These are phyloP conservation scores for Nakazawaea anatomiae DNA, from an alignment of 805 yeast genomes.

Conservation along the genomic window DNA sequence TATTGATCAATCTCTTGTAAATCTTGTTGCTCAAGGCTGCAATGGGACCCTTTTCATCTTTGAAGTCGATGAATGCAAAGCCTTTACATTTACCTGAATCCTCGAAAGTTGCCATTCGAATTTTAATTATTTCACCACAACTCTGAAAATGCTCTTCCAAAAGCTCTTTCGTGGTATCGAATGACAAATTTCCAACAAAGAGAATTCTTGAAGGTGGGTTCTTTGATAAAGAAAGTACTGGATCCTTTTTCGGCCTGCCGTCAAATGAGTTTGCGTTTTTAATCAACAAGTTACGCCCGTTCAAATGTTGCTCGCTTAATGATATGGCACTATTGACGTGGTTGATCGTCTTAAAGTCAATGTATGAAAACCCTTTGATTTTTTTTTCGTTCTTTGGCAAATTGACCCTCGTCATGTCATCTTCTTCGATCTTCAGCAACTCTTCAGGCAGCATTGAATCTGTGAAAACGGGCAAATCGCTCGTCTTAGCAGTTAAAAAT, in stretches of 20 bases:
- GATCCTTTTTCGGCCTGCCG: conserved; percentile 71
- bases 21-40: conserved; percentile 70
- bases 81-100: conserved; percentile 97
- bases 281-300: conserved; percentile 82
- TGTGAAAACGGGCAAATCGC: conserved; percentile 25
- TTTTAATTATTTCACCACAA: conserved; percentile 79
- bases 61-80: conserved; percentile 87
- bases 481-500: conserved; percentile 58
- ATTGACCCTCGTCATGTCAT: conserved; percentile 69
- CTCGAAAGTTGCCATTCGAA: conserved; percentile 97
- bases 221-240: conserved; percentile 41
- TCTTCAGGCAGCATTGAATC: conserved; percentile 20
- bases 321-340: conserved; percentile 59
- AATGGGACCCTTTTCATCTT: conserved; percentile 74
- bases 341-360: conserved; percentile 62
- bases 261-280: conserved; percentile 77
- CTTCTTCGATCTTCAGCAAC: conserved; percentile 36
- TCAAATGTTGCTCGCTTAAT: conserved; percentile 65
- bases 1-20: conserved; percentile 60
- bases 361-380: conserved; percentile 84
- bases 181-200: conserved; percentile 90
- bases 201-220: conserved; percentile 86
- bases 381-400: conserved; percentile 70
- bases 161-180: conserved; percentile 80
- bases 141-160: conserved; percentile 80